Evolutionary conservation across 495 filamentous ascomycete species (phyloP).

Genomic region (Geopyxis carbonaria): DNA sequence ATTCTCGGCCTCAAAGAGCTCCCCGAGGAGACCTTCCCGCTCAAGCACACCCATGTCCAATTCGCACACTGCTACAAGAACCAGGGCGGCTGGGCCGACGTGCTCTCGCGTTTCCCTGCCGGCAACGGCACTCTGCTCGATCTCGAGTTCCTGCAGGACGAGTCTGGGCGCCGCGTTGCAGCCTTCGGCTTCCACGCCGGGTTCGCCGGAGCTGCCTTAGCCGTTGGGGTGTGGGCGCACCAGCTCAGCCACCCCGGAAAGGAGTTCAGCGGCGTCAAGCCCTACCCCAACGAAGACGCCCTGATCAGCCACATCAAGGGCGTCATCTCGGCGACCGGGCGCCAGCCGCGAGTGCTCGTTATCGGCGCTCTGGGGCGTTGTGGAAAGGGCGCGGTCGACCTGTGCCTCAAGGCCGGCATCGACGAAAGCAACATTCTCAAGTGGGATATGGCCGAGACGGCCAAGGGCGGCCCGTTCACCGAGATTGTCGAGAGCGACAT

Average conservation of each 20-base stretch:
- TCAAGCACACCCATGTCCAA: slow-evolving; percentile 71
- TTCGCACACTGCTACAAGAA: slow-evolving; percentile 79
- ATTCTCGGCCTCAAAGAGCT: slow-evolving; percentile 91
- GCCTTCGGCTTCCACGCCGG: slow-evolving; percentile 64
- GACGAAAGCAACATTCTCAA: slow-evolving; percentile 56
- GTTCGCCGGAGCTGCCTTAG: slow-evolving; percentile 66
- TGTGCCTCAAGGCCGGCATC: slow-evolving; percentile 60
- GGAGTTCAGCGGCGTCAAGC: slow-evolving; percentile 48
- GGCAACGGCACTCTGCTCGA: slow-evolving; percentile 76
- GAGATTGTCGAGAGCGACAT: slow-evolving; percentile 68
- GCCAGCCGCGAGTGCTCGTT: slow-evolving; percentile 38
- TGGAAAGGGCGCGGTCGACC: slow-evolving; percentile 66
- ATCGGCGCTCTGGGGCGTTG: slow-evolving; percentile 67
- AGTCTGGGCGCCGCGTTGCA: slow-evolving; percentile 61
- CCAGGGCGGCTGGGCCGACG: slow-evolving; percentile 70
- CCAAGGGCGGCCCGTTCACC: slow-evolving; percentile 62
- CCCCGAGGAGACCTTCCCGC: slow-evolving; percentile 70
- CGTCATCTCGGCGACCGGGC: slow-evolving; percentile 37
- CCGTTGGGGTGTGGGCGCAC: slow-evolving; percentile 77
- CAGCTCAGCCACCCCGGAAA: slow-evolving; percentile 53
- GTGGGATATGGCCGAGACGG: slow-evolving; percentile 93
- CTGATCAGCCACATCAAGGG: slow-evolving; percentile 59
- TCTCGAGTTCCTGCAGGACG: slow-evolving; percentile 79
- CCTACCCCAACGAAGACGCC: slow-evolving; percentile 59
- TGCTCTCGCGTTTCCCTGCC: slow-evolving; percentile 62